Conservation (phyloP, 2,329 filamentous ascomycete species). For the Colletotrichum acutatum region DNA sequence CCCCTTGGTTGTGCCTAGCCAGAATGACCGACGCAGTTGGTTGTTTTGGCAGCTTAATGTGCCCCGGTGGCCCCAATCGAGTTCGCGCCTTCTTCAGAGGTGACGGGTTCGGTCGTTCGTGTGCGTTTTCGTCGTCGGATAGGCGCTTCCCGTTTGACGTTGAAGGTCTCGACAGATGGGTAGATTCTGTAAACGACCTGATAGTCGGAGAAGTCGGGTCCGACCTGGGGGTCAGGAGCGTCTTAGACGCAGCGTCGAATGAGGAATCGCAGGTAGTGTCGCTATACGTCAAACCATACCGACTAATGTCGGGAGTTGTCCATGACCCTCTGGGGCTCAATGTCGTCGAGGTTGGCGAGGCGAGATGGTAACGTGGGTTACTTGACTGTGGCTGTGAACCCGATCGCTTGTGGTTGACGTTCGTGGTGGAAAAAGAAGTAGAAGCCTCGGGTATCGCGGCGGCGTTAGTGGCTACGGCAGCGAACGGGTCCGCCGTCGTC, state of each 20-base stretch:
- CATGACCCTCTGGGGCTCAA: constrained; percentile 22
- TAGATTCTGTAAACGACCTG: constrained; percentile 18
- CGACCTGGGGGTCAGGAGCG: constrained; percentile 20
- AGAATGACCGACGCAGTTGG: constrained; percentile 38
- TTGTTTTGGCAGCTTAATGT: constrained; percentile 52
- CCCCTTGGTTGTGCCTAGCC: constrained; percentile 45
- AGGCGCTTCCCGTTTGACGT: constrained; percentile 42
- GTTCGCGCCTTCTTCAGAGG: constrained; percentile 60
- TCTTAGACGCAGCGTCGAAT: constrained; percentile 28
- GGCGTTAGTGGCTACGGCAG: constrained; percentile 1
- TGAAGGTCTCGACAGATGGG: constrained; percentile 25
- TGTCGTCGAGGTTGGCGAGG: constrained; percentile 24
- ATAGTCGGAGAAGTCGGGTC: constrained; percentile 22
- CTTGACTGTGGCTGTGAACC: constrained; percentile 34
- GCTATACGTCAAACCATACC: constrained; percentile 44
- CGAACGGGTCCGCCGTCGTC: constrained; percentile 6
- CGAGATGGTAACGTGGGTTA: constrained; percentile 25
- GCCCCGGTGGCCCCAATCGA: constrained; percentile 57
- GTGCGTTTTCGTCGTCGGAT: constrained; percentile 39
- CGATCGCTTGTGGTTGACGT: constrained; percentile 27
- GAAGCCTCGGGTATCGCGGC: constrained; percentile 16
- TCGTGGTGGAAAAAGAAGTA: neutral
- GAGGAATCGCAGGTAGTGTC: constrained; percentile 37
- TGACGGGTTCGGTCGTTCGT: constrained; percentile 36
- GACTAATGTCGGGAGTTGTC: constrained; percentile 39